Conservation (phyloP, 169 alveolate species). For the Plasmodium cynomolgi region DNA sequence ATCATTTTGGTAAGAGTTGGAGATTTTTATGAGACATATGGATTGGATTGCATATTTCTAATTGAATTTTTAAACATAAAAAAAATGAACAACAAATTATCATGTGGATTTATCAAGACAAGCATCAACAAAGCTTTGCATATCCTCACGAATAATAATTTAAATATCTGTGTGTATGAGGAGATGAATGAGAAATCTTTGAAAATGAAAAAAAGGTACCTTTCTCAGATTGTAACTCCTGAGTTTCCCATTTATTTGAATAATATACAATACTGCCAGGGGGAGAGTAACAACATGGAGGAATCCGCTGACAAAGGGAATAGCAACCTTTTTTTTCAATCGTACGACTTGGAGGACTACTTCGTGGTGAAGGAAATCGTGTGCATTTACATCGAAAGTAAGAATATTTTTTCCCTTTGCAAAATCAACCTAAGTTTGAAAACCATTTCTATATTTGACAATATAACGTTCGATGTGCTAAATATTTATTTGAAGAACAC, state of each 20-base stretch:
- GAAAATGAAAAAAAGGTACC: slow-evolving; percentile 64
- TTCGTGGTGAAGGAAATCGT: slow-evolving; percentile 61
- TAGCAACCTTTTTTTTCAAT: slow-evolving; percentile 10
- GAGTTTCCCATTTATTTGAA: slow-evolving; percentile 76
- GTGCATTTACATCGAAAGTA: slow-evolving; percentile 69
- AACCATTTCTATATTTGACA: slow-evolving; percentile 59
- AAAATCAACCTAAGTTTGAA: slow-evolving; percentile 71
- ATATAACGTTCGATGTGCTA: slow-evolving; percentile 68
- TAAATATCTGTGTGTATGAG: slow-evolving; percentile 74
- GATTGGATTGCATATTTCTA: slow-evolving; percentile 80
- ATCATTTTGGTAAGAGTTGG: slow-evolving; percentile 79
- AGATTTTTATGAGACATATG: slow-evolving; percentile 79
- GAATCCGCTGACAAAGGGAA: background rate
- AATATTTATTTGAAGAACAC: slow-evolving; percentile 62
- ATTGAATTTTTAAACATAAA: slow-evolving; percentile 78
- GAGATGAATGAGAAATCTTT: slow-evolving; percentile 71
- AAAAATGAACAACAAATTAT: slow-evolving; percentile 73
- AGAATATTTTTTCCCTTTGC: slow-evolving; percentile 52
- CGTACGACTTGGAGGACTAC: slow-evolving; percentile 44
- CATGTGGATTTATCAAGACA: slow-evolving; percentile 74
- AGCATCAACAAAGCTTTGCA: slow-evolving; percentile 66
- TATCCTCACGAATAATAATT: slow-evolving; percentile 66
- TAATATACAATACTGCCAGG: slow-evolving; percentile 60
- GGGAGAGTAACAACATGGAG: background rate
- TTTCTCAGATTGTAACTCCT: slow-evolving; percentile 77